Base-by-base conservation (phyloP, 129 eudicot species). In the Saposhnikovia divaricata region DNA sequence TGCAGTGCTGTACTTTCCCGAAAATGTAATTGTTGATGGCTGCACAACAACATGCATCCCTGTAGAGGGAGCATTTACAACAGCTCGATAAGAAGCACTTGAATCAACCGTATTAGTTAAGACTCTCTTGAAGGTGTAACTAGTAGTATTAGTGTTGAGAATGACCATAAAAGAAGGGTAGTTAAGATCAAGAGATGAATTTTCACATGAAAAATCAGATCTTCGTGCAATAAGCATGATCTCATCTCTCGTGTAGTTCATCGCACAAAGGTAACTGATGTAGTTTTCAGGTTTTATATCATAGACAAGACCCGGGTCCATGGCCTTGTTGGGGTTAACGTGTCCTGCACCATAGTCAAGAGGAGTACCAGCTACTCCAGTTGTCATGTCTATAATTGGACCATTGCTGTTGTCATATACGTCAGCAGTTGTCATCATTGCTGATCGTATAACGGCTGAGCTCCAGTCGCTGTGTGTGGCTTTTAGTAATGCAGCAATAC, bases 401-500 rank as follows among this genome's bases (percentile, higher is more conserved):
- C 31, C 69, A 61, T 61, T 61, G 14, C 69, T 61, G 16, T 61
- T 61, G 69, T 61, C 69, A 61, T n/a, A 61, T 2, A 61, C 25
- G 69, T 61, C 69, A n/a, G 69, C 69, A n/a, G 69, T 61, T 23
- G 69, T 61, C 69, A 61, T 61, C 37, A 61, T 61, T n/a, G 69
- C 69, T 7, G 69, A 61, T 61, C 69, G 34, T 8, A 61, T 61
- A 61, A 6, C 34, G 6, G 69, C 69, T 8, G 34, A 61, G 69
- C 69, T 27, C 69, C 69, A 61, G 5, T 61, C 69, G 1, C 69
- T 9, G 69, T 61, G 14, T 23, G 69, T 61, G 37, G 69, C 34
- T 61, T 61, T 61, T 10, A 61, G 69, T 61, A 61, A n/a, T 27
- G 69, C 69, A 61, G 69, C 69, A 61, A 61, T 61, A 0, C 69